These are phyloP conservation scores for Pseudognaphalium luteoalbum DNA, from an alignment of 129 eudicot genomes.

Conservation along the genomic window DNA sequence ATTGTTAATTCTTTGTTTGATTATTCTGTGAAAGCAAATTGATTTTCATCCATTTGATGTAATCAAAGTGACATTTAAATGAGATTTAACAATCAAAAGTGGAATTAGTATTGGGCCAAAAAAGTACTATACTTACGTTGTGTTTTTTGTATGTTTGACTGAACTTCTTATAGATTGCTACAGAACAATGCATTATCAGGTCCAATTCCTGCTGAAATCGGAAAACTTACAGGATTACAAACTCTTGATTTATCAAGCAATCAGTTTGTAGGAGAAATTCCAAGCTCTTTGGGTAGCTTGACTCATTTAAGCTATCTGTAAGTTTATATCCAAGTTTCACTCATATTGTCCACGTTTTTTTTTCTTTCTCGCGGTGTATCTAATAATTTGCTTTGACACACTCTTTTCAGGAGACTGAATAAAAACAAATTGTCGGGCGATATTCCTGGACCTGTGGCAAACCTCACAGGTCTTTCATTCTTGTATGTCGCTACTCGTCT, in stretches of 20 bases:
- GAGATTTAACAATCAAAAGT: neutral
- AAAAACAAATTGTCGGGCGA: slow-evolving; percentile 79
- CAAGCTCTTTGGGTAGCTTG: slow-evolving; percentile 74
- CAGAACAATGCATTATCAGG: slow-evolving; percentile 87
- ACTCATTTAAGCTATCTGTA: slow-evolving; percentile 79
- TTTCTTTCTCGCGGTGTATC: neutral
- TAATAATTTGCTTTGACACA: slow-evolving; percentile 24
- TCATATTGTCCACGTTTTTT: too few relatives aligned
- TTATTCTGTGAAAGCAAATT: neutral
- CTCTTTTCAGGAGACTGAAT: slow-evolving; percentile 73
- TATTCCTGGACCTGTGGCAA: slow-evolving; percentile 79
- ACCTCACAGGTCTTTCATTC: slow-evolving; percentile 95
- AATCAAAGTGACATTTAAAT: neutral
- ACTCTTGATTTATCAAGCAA: slow-evolving; percentile 88
- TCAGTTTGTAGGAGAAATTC: slow-evolving; percentile 83
- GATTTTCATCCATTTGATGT: neutral
- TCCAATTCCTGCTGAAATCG: slow-evolving; percentile 71
- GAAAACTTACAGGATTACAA: slow-evolving; percentile 69
- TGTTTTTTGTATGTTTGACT: neutral
- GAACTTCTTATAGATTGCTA: slow-evolving; percentile 49
- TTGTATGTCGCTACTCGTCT: slow-evolving; percentile 59
- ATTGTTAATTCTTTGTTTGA: too few relatives aligned
- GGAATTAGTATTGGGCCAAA: neutral
- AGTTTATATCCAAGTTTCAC: slow-evolving; percentile 35
- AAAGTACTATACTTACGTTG: neutral